Evolutionary conservation across 495 filamentous ascomycete genomes (phyloP), one percentile per base, ranked within the genome.

Genomic region (Xylaria acuta): DNA sequence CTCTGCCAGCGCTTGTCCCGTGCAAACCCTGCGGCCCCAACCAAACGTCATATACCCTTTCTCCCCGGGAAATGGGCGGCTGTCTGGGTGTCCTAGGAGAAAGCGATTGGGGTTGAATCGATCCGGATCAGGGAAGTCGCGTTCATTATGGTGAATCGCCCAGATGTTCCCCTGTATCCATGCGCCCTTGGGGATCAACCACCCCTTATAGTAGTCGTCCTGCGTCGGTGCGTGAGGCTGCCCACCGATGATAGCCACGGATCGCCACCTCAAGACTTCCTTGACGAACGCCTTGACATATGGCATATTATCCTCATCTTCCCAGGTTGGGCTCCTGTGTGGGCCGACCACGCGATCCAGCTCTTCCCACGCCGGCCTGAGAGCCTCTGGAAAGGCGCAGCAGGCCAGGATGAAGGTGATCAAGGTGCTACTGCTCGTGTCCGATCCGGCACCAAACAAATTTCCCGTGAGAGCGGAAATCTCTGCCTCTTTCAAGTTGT

Each of bases 31-130:
- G 2, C 89, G 82, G 30, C 89, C 89, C 84, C 88, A 90, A 58
- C 88, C 88, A 63, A 90, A 90, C 6, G 87, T 90, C 88, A 90
- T 90, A 74, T 90, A 90, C 0, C 88, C 88, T 62, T 80, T 85
- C 64, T 91, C 88, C 8, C 85, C 83, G 1, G 87, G 88, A 71
- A 90, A 90, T 0, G 86, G 86, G 22, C 88, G 81, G 6, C 76
- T 75, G 56, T 85, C 81, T n/a, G 86, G 80, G 45, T 86, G 81
- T 38, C 80, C 86, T 6, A 79, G 71, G 18, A 87, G 64, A 69
- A 82, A 86, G 7, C 87, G 77, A 41, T 87, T 84, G 0, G 87
- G 87, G 22, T 81, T 79, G 75, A 90, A 90, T 64, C 84, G 79
- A 71, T 91, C 88, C 1, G 89, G 88, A 51, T 89, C 83, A 0